phyloP scores from a whole-genome alignment of 495 filamentous ascomycete genomes.

The Cercophora newfieldiana region DNA sequence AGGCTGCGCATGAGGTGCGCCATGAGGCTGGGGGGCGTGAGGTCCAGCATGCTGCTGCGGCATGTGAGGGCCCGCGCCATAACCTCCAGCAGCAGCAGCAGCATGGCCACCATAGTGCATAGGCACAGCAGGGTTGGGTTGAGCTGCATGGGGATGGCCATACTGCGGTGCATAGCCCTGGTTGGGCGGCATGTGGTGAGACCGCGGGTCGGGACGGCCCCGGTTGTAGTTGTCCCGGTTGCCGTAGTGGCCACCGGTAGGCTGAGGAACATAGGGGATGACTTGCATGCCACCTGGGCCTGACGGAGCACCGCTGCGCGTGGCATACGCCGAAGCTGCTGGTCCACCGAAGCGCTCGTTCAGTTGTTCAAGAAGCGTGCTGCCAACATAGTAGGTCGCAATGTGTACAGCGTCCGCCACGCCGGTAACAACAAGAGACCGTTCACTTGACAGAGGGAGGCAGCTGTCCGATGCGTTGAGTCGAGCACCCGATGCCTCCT shows the following conservation, averaged over 20 bases:
- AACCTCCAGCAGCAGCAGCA: constrained; percentile 39
- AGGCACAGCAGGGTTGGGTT: constrained; percentile 63
- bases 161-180: constrained; percentile 56
- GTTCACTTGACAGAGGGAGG: constrained; percentile 89
- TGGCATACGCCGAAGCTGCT: constrained; percentile 94
- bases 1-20: constrained; percentile 63
- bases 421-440: constrained; percentile 91
- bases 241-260: constrained; percentile 86
- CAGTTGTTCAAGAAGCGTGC: constrained; percentile 92
- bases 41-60: constrained; percentile 66
- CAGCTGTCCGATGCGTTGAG: constrained; percentile 96
- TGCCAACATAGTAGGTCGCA: constrained; percentile 96
- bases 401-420: constrained; percentile 96
- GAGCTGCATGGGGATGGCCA: constrained; percentile 61
- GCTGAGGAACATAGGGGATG: constrained; percentile 90
- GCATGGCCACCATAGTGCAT: constrained; percentile 65
- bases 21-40: constrained; percentile 50
- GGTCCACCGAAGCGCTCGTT: constrained; percentile 95
- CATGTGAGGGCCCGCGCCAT: constrained; percentile 75
- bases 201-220: constrained; percentile 68
- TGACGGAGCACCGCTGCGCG: constrained; percentile 87
- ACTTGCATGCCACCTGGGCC: constrained; percentile 98
- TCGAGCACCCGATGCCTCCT: constrained; percentile 93
- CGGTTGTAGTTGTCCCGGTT: constrained; percentile 75
- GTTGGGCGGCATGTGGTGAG: constrained; percentile 51